Conservation (phyloP, 1,284 basidiomycete genomes). For the Apiotrichum veenhuisii region DNA sequence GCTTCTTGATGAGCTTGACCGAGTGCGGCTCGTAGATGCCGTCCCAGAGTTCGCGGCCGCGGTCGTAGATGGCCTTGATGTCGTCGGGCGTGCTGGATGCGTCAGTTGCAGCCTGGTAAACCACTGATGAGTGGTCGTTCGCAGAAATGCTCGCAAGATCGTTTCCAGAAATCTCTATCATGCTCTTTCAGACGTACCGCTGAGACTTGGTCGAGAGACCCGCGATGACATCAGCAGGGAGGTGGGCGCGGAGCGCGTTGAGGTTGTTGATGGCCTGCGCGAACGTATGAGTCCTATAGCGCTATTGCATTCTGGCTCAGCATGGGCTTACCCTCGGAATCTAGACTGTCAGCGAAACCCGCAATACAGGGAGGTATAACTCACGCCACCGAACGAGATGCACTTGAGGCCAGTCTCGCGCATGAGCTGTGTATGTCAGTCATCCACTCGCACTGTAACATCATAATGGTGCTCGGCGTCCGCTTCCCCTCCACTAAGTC, state of each 20-base stretch:
- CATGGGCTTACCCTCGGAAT: conserved; percentile 5
- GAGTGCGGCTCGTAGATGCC: conserved; percentile 88
- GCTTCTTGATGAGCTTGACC: conserved; percentile 82
- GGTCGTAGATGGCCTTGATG: conserved; percentile 60
- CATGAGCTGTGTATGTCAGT: conserved; percentile 56
- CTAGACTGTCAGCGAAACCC: conserved; percentile 11
- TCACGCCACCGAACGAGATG: conserved; percentile 82
- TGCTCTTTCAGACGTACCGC: conserved; percentile 64
- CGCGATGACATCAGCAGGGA: conserved; percentile 69
- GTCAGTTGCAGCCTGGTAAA: conserved; percentile 50
- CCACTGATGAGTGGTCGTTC: not conserved
- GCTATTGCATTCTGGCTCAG: not conserved
- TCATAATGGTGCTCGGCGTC: too few relatives aligned
- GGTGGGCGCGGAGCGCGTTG: conserved; percentile 65
- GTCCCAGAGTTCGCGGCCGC: conserved; percentile 74
- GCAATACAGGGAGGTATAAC: conserved; percentile 19
- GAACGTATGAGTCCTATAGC: conserved; percentile 32
- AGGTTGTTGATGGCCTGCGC: conserved; percentile 71
- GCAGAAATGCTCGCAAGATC: too few relatives aligned
- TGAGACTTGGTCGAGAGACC: conserved; percentile 10
- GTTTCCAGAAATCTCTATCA: too few relatives aligned
- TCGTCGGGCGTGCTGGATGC: conserved; percentile 57
- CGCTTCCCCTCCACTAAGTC: too few relatives aligned
- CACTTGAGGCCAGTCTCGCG: conserved; percentile 92
- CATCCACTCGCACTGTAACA: too few relatives aligned